Evolutionary conservation across 805 yeast genomes (phyloP).

Genomic region (Wickerhamiella sergipiensis): DNA sequence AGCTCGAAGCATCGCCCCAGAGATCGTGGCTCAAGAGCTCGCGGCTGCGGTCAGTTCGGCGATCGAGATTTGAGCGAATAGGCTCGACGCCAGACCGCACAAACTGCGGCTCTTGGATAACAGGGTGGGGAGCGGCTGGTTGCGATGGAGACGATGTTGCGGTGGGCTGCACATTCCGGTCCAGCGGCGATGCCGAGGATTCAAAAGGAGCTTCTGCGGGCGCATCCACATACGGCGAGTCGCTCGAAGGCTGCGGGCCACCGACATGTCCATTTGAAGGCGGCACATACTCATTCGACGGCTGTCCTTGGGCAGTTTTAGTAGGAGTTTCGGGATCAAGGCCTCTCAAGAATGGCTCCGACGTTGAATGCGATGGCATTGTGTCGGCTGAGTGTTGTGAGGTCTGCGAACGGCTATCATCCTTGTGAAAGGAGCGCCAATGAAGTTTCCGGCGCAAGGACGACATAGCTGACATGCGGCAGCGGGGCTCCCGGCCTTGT

Average conservation of each 20-base stretch:
- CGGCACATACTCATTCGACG: not conserved
- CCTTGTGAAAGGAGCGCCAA: not conserved
- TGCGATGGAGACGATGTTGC: not conserved
- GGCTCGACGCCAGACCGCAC: not conserved
- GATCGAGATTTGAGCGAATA: not conserved
- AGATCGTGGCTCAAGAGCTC: not conserved
- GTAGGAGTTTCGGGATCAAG: not conserved
- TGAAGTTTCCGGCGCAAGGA: not conserved
- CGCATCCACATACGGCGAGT: not conserved
- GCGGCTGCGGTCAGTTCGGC: not conserved
- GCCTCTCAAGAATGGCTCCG: not conserved
- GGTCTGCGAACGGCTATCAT: not conserved
- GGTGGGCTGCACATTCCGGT: not conserved
- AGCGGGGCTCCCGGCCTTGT: not conserved
- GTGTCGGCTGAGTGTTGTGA: not conserved
- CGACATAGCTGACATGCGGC: not conserved
- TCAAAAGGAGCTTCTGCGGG: not conserved
- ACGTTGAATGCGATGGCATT: not conserved
- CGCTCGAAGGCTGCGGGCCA: not conserved
- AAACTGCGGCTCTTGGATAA: not conserved
- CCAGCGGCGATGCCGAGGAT: not conserved
- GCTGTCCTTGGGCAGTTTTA: not conserved
- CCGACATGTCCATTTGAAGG: not conserved
- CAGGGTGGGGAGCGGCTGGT: not conserved
- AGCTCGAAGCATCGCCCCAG: not conserved